Evolutionary conservation across 805 yeast genomes (phyloP), one percentile per base, ranked within the genome.

Genomic region (Saturnispora kantuleensis): DNA sequence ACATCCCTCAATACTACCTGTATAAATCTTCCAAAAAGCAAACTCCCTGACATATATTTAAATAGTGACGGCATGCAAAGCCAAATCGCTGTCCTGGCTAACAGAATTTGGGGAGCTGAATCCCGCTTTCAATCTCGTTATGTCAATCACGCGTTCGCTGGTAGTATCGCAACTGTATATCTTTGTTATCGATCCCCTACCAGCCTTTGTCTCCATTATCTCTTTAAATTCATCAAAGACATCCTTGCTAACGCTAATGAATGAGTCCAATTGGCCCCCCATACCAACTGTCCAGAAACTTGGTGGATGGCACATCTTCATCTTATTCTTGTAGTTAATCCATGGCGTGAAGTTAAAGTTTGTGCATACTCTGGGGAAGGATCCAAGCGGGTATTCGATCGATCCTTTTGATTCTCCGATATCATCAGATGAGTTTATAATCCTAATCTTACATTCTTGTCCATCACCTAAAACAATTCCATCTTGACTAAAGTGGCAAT

Each of bases 311-410:
- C 45, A 41, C 37, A 45, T 30, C 41, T 21, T 36, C 37, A 3
- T 44, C 31, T 47, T 21, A 31, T 46, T 40, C 7, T 18, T 35
- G 7, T 38, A 18, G n/a, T 31, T n/a, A 1, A 47, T n/a, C 49
- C 73, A 69, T 15, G 56, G 45, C 1, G 71, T 65, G 1, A 40
- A 38, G 26, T 65, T 54, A 1, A 51, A 43, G 44, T 68, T 62
- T 28, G 41, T 37, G 3, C 39, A 37, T 1, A 69, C 29, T 46
- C 63, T 56, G 1, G 70, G 70, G 11, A 66, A 55, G 33, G 58
- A 65, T 1, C 64, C 56, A 21, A 21, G 26, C 8, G 26, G 26
- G 5, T 21, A 21, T 21, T 21, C 26, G 26, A 21, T 5, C 5
- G 26, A 21, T 5, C 26, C 26, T 21, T 21, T 21, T 21, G 26